Percentiles rank a stretch among this genome's conserved stretches.
These are phyloP conservation scores for Lasiosphaeris hirsuta DNA, from an alignment of 495 filamentous ascomycete genomes.

Conservation along the genomic window DNA sequence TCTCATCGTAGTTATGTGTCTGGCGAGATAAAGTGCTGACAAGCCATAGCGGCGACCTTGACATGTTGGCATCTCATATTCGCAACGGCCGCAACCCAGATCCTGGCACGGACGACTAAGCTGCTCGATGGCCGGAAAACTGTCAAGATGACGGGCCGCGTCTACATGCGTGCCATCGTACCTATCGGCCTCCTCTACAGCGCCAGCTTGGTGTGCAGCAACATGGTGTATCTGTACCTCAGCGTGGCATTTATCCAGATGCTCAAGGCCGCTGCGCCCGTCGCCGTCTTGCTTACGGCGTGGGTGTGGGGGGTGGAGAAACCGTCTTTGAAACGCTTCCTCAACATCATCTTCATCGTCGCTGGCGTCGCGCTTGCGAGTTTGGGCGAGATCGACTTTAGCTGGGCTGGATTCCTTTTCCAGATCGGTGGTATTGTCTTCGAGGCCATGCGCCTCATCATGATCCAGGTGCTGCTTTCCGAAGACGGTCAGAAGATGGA, in stretches of 20 bases:
- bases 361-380: conserved; percentile 70
- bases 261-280: conserved; percentile 72
- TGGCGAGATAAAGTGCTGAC: conserved; percentile 3
- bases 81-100: conserved; percentile 68
- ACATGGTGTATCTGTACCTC: conserved; percentile 71
- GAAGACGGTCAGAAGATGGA: conserved; percentile 73
- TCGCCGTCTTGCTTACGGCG: conserved; percentile 61
- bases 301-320: conserved; percentile 63
- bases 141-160: conserved; percentile 63
- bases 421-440: conserved; percentile 68
- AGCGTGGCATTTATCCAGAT: conserved; percentile 80
- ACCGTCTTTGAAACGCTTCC: conserved; percentile 56
- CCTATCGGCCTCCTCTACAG: conserved; percentile 74
- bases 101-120: conserved; percentile 64
- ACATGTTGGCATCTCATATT: conserved; percentile 78
- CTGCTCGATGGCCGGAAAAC: conserved; percentile 65
- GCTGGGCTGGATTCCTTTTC: conserved; percentile 63
- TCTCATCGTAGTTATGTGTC: background rate
- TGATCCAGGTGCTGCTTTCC: conserved; percentile 71
- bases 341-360: conserved; percentile 73
- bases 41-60: conserved; percentile 48
- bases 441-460: conserved; percentile 72
- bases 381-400: conserved; percentile 72
- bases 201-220: conserved; percentile 68
- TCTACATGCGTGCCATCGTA: conserved; percentile 68